phyloP scores from a whole-genome alignment of 2,329 filamentous ascomycete genomes.

The Rhynchosporium agropyri region DNA sequence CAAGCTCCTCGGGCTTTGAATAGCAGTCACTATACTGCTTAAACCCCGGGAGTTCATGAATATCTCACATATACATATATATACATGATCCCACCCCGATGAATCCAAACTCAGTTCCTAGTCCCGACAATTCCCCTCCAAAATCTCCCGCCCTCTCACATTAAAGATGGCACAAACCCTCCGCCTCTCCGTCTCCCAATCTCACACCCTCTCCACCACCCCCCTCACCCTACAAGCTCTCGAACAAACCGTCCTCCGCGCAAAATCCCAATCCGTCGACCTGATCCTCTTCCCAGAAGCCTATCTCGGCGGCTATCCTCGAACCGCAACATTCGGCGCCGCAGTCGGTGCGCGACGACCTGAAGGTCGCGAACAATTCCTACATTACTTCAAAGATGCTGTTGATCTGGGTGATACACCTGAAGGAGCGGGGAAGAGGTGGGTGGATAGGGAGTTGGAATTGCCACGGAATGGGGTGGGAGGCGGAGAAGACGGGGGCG shows the following conservation, averaged over 20 bases:
- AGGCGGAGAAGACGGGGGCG: constrained; percentile 44
- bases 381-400: constrained; percentile 75
- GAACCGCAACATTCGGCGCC: constrained; percentile 76
- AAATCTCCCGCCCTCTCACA: not conserved
- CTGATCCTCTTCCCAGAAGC: constrained; percentile 90
- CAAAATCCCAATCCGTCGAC: constrained; percentile 59
- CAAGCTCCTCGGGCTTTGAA: constrained; percentile 10
- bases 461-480: constrained; percentile 48
- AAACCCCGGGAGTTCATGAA: not conserved
- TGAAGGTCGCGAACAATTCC: constrained; percentile 77
- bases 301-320: constrained; percentile 88
- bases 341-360: constrained; percentile 69
- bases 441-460: constrained; percentile 50
- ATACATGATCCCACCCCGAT: too few relatives aligned
- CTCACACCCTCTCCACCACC: constrained; percentile 51
- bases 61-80: constrained; percentile 1
- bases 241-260: constrained; percentile 61
- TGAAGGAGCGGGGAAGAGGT: constrained; percentile 61
- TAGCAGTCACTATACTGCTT: not conserved
- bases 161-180: constrained; percentile 33
- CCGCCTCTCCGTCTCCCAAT: constrained; percentile 53
- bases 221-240: constrained; percentile 65
- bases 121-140: too few relatives aligned
- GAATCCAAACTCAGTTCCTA: too few relatives aligned
- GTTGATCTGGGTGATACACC: constrained; percentile 84